phyloP scores from a whole-genome alignment of 2,329 filamentous ascomycete species.

The Lithohypha guttulata region DNA sequence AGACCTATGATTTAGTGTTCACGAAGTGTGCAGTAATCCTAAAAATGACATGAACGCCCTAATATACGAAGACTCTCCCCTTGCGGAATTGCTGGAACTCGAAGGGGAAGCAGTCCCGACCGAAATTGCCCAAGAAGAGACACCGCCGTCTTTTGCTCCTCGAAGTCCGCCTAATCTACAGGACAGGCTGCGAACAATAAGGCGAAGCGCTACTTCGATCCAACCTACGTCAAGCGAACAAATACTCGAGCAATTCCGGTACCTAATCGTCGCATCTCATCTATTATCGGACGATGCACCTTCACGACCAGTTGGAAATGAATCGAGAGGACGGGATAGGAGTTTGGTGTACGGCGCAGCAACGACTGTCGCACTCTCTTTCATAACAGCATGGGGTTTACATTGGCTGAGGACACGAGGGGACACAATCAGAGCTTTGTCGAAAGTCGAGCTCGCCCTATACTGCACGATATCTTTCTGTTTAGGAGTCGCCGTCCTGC shows the following conservation, averaged over 20 bases:
- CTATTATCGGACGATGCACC: constrained; percentile 63
- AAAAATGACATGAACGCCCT: constrained; percentile 75
- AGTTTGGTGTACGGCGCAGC: constrained; percentile 55
- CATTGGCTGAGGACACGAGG: constrained; percentile 58
- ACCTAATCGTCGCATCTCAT: constrained; percentile 85
- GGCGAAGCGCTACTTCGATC: constrained; percentile 14
- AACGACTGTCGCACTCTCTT: constrained; percentile 52
- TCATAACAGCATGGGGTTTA: constrained; percentile 54
- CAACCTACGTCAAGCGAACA: constrained; percentile 42
- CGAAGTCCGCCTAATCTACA: constrained; percentile 24
- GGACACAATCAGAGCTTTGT: constrained; percentile 31
- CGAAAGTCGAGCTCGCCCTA: constrained; percentile 31
- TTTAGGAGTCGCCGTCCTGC: constrained; percentile 11
- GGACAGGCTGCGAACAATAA: constrained; percentile 13
- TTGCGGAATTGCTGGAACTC: constrained; percentile 82
- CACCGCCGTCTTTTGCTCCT: constrained; percentile 38
- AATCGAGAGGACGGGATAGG: constrained; percentile 26
- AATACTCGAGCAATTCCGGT: constrained; percentile 87
- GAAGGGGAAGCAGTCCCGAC: constrained; percentile 55
- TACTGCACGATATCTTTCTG: constrained; percentile 28
- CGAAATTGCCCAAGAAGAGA: constrained; percentile 26
- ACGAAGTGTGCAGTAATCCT: too few relatives aligned
- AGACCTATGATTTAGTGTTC: too few relatives aligned
- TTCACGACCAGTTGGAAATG: constrained; percentile 12
- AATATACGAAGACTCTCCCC: constrained; percentile 73